Evolutionary conservation across 768 basidiomycete genomes (phyloP), one percentile per base, ranked within the genome.

Genomic region (Coprinopsis sp.): DNA sequence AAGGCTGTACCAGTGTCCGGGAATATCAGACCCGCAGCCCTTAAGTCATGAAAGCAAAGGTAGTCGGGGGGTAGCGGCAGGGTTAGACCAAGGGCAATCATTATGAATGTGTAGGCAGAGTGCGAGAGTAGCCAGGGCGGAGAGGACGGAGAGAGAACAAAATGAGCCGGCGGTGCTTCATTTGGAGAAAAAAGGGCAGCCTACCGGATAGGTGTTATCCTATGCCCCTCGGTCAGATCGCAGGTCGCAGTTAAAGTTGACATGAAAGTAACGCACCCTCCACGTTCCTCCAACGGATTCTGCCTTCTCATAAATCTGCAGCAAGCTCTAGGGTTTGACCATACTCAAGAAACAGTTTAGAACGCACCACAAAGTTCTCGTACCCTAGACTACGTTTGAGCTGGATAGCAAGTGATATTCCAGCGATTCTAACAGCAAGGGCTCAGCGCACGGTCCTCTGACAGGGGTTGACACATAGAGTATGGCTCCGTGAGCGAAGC

Each of bases 1-100:
- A 29, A 78, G 73, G 48, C 67, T 69, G 55, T 80, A 79, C 73
- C 76, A 77, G 51, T 77, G 74, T 8, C 62, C 74, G 8, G 76
- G 70, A 13, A 78, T 67, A 53, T 80, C 78, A n/a, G 74, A 80
- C 12, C 73, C 76, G 49, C 78, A 79, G 3, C 78, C 77, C 73
- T 74, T 16, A 33, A 18, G 40, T 18, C 11, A 37, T 39, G 19
- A 19, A 19, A 16, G 18, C 10, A 11, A 19, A 16, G 23, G 38
- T 8, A 11, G 38, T 39, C 8, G 19, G 12, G 23, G 19, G 5
- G 27, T 29, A n/a, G 7, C 5, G 11, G 40, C 10, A 11, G 11
- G 22, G 23, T 18, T 8, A 11, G 38, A 22, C 8, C 7, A 22
- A 18, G 19, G 5, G 27, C 19, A n/a, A 5, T 4, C 5, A 28